These are phyloP conservation scores for Acacia concinna DNA, from an alignment of 331 rosid species.

Conservation along the genomic window DNA sequence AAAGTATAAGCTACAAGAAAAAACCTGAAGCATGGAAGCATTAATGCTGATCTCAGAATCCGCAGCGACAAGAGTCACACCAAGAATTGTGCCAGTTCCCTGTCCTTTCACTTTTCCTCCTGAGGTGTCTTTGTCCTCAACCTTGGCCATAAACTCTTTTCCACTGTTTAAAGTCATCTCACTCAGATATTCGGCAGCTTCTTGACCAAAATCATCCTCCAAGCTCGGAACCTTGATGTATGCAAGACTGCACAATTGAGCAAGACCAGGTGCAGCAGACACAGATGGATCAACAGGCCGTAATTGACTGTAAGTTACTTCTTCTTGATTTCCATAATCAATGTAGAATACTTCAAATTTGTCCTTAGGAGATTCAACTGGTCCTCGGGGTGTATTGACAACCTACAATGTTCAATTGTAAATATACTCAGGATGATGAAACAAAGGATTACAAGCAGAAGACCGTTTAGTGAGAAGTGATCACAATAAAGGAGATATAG, in stretches of 20 bases:
- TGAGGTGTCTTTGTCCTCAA: constrained; percentile 84
- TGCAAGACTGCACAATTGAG: constrained; percentile 84
- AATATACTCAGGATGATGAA: constrained; percentile 10
- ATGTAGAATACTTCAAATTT: constrained; percentile 80
- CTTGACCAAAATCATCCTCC: constrained; percentile 85
- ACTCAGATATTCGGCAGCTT: constrained; percentile 74
- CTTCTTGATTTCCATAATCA: constrained; percentile 90
- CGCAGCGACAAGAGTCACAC: constrained; percentile 82
- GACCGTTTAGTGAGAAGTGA: neutral
- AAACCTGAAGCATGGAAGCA: constrained; percentile 88
- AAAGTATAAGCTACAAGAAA: constrained; percentile 6
- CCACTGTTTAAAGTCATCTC: constrained; percentile 59
- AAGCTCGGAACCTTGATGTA: constrained; percentile 70
- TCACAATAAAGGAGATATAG: neutral
- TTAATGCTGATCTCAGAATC: constrained; percentile 87
- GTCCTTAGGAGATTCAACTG: constrained; percentile 67
- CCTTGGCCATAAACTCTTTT: constrained; percentile 80
- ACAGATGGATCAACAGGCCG: constrained; percentile 75
- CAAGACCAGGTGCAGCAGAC: constrained; percentile 75
- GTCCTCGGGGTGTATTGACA: constrained; percentile 79
- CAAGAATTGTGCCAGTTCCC: constrained; percentile 79
- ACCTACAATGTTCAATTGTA: constrained; percentile 44
- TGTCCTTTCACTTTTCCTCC: constrained; percentile 94
- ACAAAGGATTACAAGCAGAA: neutral
- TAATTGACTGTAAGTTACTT: constrained; percentile 59